phyloP scores from a whole-genome alignment of 495 filamentous ascomycete species.

The Podospora anserina region DNA sequence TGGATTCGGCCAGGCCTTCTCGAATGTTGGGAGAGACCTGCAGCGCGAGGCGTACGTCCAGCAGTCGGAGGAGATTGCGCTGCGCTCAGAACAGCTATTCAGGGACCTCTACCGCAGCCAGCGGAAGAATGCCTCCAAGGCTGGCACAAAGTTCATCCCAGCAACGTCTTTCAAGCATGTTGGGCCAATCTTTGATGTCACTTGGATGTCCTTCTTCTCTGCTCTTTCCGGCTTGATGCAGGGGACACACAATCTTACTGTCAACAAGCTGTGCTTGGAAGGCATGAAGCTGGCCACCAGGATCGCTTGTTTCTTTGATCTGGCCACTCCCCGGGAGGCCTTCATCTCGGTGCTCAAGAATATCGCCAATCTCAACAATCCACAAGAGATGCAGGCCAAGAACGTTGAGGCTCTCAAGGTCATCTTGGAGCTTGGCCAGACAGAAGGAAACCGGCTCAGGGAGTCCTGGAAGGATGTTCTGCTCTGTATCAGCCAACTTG shows the following conservation, averaged over 20 bases:
- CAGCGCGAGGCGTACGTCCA: conserved; percentile 91
- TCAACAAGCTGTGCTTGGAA: conserved; percentile 87
- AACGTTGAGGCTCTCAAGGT: conserved; percentile 92
- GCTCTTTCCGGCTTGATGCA: conserved; percentile 88
- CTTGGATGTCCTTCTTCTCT: conserved; percentile 98
- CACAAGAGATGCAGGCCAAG: conserved; percentile 92
- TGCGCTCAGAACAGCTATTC: conserved; percentile 71
- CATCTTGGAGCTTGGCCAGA: conserved; percentile 84
- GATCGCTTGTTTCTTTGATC: conserved; percentile 88
- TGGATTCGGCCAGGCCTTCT: conserved; percentile 82
- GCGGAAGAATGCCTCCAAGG: conserved; percentile 66
- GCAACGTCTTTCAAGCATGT: conserved; percentile 92
- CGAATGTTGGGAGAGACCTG: conserved; percentile 84
- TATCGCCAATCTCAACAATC: conserved; percentile 91
- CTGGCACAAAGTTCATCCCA: conserved; percentile 75
- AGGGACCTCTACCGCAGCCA: conserved; percentile 85
- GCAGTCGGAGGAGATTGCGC: conserved; percentile 84
- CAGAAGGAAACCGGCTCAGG: conserved; percentile 84
- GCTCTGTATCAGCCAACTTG: conserved; percentile 92
- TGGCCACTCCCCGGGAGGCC: conserved; percentile 84
- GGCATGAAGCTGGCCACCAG: conserved; percentile 90
- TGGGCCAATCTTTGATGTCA: conserved; percentile 98
- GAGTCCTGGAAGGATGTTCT: conserved; percentile 93
- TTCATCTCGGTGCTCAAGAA: conserved; percentile 93
- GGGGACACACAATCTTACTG: conserved; percentile 84